Base-by-base conservation (phyloP, 2,329 filamentous ascomycete genomes). In the Trichocomaceae sp. region DNA sequence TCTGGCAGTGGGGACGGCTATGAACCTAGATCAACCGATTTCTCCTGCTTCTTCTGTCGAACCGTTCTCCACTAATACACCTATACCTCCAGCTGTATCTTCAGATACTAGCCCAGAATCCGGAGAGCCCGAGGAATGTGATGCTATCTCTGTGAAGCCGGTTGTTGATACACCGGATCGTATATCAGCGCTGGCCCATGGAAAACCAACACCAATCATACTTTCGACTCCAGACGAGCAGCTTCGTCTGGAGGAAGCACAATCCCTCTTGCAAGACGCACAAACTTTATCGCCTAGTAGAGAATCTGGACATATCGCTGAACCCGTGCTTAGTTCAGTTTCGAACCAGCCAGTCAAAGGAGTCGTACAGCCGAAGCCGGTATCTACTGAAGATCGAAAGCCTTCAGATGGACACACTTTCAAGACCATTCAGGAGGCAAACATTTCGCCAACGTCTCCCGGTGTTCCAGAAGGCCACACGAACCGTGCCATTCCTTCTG, bases 31-130 rank as follows among this genome's bases (percentile, higher is more conserved):
- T 50, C 70, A 73, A 47, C 71, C 72, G 19, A 67, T 73, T 35
- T 75, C 73, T 9, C 81, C 81, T 22, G 80, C 76, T 8, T 92
- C 88, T 5, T 90, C 86, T 1, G 74, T 82, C 53, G 83, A 78
- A 31, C 80, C 84, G 1, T 84, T 85, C 62, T 90, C 87, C 44
- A 84, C 84, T 53, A 83, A 85, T 20, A 93, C 88, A 0, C 86
- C 88, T 1, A 81, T 79, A 35, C 78, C 84, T 39, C 80, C 84
- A 57, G 81, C 86, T 59, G 80, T 78, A 6, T 90, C 87, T 1
- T 83, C 86, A 1, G 84, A 86, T 61, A 90, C 87, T 1, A 90
- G 86, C 62, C 84, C 86, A 1, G 86, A 86, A 53, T 86, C 90
- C 51, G 59, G 59, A 23, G 57, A 56, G 9, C 63, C 68, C 73